These are phyloP conservation scores for Arthrobotrys iridis DNA, from an alignment of 2,329 filamentous ascomycete genomes.

Conservation along the genomic window DNA sequence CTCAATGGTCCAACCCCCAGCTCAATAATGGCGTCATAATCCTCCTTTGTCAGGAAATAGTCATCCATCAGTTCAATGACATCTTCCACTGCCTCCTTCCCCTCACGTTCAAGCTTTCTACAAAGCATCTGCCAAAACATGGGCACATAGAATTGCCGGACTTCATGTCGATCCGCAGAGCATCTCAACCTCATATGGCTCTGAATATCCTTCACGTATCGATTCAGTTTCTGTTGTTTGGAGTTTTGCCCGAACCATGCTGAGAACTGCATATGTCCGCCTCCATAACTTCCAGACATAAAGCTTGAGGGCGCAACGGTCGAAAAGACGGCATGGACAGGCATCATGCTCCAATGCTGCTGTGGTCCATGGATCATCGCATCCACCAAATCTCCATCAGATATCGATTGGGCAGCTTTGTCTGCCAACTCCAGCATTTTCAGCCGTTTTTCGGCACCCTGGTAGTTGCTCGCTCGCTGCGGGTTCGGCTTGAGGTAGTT, in stretches of 20 bases:
- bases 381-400: conserved; percentile 94
- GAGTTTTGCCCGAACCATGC: conserved; percentile 96
- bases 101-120: conserved; percentile 77
- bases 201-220: conserved; percentile 91
- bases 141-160: conserved; percentile 93
- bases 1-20: conserved; percentile 87
- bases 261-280: conserved; percentile 76
- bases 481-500: conserved; percentile 92
- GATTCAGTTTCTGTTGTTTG: conserved; percentile 78
- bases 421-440: conserved; percentile 88
- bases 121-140: conserved; percentile 84
- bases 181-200: conserved; percentile 93
- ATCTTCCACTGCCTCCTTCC: conserved; percentile 80
- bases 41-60: conserved; percentile 93
- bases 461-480: conserved; percentile 69
- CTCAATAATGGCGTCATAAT: conserved; percentile 92
- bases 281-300: conserved; percentile 78
- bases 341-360: conserved; percentile 98
- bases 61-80: conserved; percentile 97
- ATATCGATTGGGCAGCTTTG: conserved; percentile 92
- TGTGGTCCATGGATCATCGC: conserved; percentile 96
- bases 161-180: conserved; percentile 90
- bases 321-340: conserved; percentile 92
- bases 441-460: conserved; percentile 75
- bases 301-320: conserved; percentile 91